phyloP scores from a whole-genome alignment of 2,329 filamentous ascomycete species.

The Fusarium domesticum region DNA sequence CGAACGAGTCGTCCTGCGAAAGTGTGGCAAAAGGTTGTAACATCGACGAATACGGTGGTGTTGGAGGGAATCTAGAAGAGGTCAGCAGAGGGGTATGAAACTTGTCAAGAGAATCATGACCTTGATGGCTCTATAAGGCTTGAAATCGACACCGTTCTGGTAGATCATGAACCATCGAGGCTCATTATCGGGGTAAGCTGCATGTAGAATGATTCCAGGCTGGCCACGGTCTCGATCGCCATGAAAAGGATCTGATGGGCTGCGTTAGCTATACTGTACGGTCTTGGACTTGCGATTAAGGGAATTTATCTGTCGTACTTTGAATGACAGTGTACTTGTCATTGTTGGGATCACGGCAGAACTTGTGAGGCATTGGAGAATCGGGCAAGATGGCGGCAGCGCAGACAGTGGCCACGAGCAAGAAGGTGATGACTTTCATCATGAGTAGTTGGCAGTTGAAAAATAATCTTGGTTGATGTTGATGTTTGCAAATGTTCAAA shows the following conservation, averaged over 20 bases:
- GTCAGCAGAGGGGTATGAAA: neutral
- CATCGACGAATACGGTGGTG: constrained; percentile 16
- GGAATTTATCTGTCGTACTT: constrained; percentile 1
- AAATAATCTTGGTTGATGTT: neutral
- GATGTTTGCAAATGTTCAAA: neutral
- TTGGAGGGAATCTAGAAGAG: constrained; percentile 11
- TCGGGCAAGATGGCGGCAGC: neutral
- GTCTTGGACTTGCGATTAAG: too few relatives aligned
- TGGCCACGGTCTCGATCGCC: constrained; percentile 16
- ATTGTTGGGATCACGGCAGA: constrained; percentile 9
- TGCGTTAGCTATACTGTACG: too few relatives aligned
- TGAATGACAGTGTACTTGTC: constrained; percentile 14
- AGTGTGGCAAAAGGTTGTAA: constrained; percentile 7
- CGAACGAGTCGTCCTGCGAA: constrained; percentile 21
- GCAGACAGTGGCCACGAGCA: neutral
- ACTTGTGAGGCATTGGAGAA: neutral
- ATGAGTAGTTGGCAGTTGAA: too few relatives aligned
- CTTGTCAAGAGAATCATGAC: neutral
- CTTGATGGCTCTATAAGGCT: constrained; percentile 22
- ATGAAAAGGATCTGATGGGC: constrained; percentile 14
- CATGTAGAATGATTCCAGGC: constrained; percentile 12
- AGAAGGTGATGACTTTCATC: neutral
- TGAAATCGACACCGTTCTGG: constrained; percentile 20
- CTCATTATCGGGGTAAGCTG: constrained; percentile 3
- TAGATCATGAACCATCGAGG: constrained; percentile 22